Base-by-base conservation (phyloP, 345 rosid genomes). In the Heritiera littoralis region DNA sequence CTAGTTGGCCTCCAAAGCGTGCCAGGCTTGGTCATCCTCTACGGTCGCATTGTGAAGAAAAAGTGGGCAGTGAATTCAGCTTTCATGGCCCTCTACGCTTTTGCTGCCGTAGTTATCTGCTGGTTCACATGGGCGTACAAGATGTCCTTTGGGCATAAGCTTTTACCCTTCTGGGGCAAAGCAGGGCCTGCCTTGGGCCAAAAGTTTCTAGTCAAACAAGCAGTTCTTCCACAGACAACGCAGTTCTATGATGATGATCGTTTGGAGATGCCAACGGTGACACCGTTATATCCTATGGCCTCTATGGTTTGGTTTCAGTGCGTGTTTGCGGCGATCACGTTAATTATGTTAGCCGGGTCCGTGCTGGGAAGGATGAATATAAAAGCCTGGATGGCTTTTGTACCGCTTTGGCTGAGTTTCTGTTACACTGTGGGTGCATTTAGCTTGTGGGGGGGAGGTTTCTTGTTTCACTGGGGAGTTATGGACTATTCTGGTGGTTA, bases 221-320 rank as follows among this genome's bases (percentile, higher is more conserved):
- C 90, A 0, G 66, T 52, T 7, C 81, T 87, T 0, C 90, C 88
- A 0, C 65, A 43, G 69, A 56, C 83, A 0, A 82, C 89, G 0
- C 89, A 87, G 23, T 77, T 35, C 20, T 45, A 75, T 15, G 6
- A 54, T 0, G 7, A 76, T n/a, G 86, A 81, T 0, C 7, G 5
- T 0, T 28, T 68, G 20, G 88, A 85, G 76, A 83, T 88, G 13
- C 40, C 54, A 0, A 68, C 45, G 83, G 8, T 11, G 15, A 23
- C 71, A 1, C 90, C 90, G 0, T 72, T 38, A 17, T 87, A 85
- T 80, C 90, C 90, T 1, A 83, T 82, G 85, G 86, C 90, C 0
- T 78, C 90, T 1, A 87, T 87, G 90, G 90, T 85, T 8, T 87
- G 88, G 90, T 87, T 87, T 45, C 90, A 87, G 84, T 85, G 88